A percentile compares a stretch with the other conserved stretches of the same genome.
phyloP scores from a whole-genome alignment of 2,329 filamentous ascomycete genomes.

The Fusarium acutatum region DNA sequence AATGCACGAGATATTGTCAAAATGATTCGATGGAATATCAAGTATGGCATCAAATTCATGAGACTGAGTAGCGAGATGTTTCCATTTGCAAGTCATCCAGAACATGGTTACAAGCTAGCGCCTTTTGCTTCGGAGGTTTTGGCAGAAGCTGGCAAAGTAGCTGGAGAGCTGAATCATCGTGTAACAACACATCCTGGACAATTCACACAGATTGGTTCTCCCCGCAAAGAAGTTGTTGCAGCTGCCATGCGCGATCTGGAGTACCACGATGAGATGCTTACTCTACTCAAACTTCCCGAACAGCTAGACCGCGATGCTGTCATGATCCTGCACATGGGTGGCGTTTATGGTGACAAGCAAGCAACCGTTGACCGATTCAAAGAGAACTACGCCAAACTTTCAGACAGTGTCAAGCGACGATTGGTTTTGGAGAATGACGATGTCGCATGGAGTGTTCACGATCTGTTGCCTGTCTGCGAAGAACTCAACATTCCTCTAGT shows the following conservation, averaged over 20 bases:
- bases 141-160: constrained; percentile 78
- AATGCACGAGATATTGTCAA: constrained; percentile 87
- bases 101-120: constrained; percentile 85
- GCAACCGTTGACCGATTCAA: constrained; percentile 82
- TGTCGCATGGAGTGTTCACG: constrained; percentile 90
- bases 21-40: constrained; percentile 91
- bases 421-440: constrained; percentile 95
- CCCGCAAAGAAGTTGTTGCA: constrained; percentile 77
- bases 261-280: constrained; percentile 88
- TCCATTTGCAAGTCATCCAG: constrained; percentile 88
- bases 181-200: constrained; percentile 92
- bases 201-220: constrained; percentile 91
- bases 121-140: constrained; percentile 84
- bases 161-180: constrained; percentile 81
- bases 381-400: constrained; percentile 73
- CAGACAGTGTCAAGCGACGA: constrained; percentile 77
- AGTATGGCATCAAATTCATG: constrained; percentile 91
- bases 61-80: constrained; percentile 96
- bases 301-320: constrained; percentile 87
- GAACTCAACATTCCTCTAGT: constrained; percentile 94
- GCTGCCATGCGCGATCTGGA: constrained; percentile 83
- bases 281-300: constrained; percentile 76
- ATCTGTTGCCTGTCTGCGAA: constrained; percentile 88
- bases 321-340: constrained; percentile 95
- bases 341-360: constrained; percentile 85